These are phyloP conservation scores for Venturiaceae sp. DNA, from an alignment of 2,329 filamentous ascomycete genomes.

Conservation along the genomic window DNA sequence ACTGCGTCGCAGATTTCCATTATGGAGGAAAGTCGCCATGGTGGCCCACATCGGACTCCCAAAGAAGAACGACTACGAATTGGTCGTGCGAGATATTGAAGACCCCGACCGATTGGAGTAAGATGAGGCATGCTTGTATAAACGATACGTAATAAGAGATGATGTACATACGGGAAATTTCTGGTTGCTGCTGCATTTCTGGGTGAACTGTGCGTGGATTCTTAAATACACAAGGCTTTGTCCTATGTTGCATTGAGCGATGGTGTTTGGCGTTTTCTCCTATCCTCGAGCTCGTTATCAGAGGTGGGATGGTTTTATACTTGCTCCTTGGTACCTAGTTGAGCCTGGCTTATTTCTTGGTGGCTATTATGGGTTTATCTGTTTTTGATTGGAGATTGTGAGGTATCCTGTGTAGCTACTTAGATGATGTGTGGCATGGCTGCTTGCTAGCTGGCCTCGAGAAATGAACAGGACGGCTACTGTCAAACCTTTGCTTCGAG, in stretches of 20 bases:
- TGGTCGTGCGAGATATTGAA: neutral
- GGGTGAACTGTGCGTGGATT: neutral
- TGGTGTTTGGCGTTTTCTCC: neutral
- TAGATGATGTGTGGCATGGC: no score
- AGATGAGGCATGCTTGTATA: neutral
- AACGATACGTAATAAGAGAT: neutral
- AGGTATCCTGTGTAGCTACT: no score
- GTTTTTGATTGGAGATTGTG: no score
- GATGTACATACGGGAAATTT: neutral
- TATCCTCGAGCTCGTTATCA: neutral
- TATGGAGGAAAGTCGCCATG: neutral
- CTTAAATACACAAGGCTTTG: no score
- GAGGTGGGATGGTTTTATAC: no score
- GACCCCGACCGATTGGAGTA: neutral
- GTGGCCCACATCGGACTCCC: neutral
- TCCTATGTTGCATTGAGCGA: neutral
- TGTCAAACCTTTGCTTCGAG: no score
- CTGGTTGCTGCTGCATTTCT: neutral
- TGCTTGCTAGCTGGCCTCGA: no score
- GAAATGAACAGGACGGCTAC: no score
- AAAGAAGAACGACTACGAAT: neutral
- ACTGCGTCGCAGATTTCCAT: neutral
- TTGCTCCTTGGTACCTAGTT: neutral
- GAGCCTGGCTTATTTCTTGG: no score
- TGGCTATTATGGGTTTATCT: no score